A percentile compares a stretch with the other conserved stretches of the same genome.
These are phyloP conservation scores for Aspergillus novofumigatus DNA, from an alignment of 2,329 filamentous ascomycete genomes.

Conservation along the genomic window DNA sequence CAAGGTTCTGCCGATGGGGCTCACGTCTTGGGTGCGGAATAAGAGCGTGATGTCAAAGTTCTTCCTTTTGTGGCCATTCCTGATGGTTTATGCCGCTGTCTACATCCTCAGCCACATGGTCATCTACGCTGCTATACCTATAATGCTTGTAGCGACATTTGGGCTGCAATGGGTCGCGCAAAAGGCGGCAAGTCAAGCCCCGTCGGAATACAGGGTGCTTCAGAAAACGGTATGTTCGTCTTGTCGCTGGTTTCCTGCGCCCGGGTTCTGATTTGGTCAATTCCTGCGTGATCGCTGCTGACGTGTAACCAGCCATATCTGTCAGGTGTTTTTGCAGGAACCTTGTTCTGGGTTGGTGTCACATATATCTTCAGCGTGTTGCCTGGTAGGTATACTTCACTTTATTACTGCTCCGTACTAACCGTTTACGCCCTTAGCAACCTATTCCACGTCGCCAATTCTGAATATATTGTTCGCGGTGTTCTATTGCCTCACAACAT, in stretches of 20 bases:
- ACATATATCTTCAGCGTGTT: slow-evolving; percentile 73
- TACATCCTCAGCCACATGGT: slow-evolving; percentile 69
- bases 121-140: slow-evolving; percentile 70
- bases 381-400: slow-evolving; percentile 53
- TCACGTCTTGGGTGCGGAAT: slow-evolving; percentile 70
- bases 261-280: not conserved
- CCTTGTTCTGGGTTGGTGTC: slow-evolving; percentile 74
- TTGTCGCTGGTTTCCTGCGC: not conserved
- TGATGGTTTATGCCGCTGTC: slow-evolving; percentile 67
- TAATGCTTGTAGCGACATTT: slow-evolving; percentile 61
- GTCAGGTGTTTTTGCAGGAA: slow-evolving; percentile 85
- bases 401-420: slow-evolving; percentile 3
- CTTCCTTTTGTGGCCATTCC: slow-evolving; percentile 83
- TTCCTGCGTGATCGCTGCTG: slow-evolving; percentile 2
- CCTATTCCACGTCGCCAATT: slow-evolving; percentile 63
- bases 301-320: slow-evolving; percentile 67
- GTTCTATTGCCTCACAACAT: slow-evolving; percentile 64
- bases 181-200: slow-evolving; percentile 75
- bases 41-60: slow-evolving; percentile 76
- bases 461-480: slow-evolving; percentile 71
- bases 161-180: slow-evolving; percentile 71
- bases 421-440: slow-evolving; percentile 44
- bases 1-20: slow-evolving; percentile 65
- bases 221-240: slow-evolving; percentile 70
- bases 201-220: slow-evolving; percentile 80